A percentile compares a stretch with the other conserved stretches of the same genome.
Conservation (phyloP, 2,329 filamentous ascomycete genomes). For the Calonectria multiphialidica region DNA sequence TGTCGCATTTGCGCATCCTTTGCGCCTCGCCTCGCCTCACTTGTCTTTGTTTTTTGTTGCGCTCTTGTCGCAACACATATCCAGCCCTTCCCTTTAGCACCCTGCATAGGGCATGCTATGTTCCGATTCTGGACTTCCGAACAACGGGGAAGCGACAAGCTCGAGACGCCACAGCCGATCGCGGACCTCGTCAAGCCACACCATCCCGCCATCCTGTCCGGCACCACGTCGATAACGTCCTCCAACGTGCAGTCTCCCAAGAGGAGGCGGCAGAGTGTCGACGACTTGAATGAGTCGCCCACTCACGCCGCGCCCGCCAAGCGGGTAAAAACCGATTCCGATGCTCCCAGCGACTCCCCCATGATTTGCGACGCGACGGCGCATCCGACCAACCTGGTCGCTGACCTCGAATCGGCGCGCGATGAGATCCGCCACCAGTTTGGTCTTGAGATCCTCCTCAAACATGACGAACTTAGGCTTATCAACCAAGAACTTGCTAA, state of each 20-base stretch:
- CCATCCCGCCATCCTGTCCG: conserved; percentile 48
- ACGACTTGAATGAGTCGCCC: conserved; percentile 44
- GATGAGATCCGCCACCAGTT: conserved; percentile 88
- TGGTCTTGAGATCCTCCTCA: conserved; percentile 90
- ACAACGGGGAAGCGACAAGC: conserved; percentile 67
- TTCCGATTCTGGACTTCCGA: conserved; percentile 73
- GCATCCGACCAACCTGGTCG: conserved; percentile 32
- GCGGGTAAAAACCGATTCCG: conserved; percentile 54
- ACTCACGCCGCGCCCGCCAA: conserved; percentile 51
- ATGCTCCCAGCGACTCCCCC: conserved; percentile 38
- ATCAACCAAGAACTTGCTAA: conserved; percentile 98
- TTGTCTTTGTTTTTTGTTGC: conserved; percentile 29
- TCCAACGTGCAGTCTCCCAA: conserved; percentile 50
- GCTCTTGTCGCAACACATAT: conserved; percentile 32
- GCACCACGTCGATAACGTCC: conserved; percentile 41
- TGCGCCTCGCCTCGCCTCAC: conserved; percentile 26
- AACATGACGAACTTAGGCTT: conserved; percentile 92
- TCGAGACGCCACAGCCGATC: conserved; percentile 58
- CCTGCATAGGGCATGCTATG: conserved; percentile 62
- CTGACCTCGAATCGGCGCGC: conserved; percentile 67
- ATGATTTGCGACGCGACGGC: conserved; percentile 34
- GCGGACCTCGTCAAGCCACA: conserved; percentile 45
- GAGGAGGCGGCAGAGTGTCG: conserved; percentile 53
- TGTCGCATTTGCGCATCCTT: conserved; percentile 21
- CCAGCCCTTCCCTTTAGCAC: conserved; percentile 30